phyloP scores from a whole-genome alignment of 306 rosid species.

The Gillenia trifoliata region DNA sequence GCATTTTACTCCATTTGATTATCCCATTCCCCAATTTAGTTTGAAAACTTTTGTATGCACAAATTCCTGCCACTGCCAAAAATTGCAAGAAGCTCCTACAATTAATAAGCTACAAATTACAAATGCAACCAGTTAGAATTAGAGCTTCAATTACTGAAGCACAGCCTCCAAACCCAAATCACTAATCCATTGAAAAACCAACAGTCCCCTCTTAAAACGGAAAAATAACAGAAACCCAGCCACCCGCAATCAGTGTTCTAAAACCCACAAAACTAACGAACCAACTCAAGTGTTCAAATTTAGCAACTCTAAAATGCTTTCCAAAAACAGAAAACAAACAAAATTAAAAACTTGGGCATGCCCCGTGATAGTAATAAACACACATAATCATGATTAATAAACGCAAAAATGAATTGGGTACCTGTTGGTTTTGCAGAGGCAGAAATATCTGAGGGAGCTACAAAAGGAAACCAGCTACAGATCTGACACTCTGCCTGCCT shows the following conservation, averaged over 20 bases:
- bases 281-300: background rate
- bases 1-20: slow-evolving; percentile 32
- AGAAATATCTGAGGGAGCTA: background rate
- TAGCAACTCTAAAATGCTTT: background rate
- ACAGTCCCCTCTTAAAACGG: background rate
- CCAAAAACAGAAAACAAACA: background rate
- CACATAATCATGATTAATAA: background rate
- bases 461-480: background rate
- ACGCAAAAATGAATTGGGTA: background rate
- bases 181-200: background rate
- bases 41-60: background rate
- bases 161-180: background rate
- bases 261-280: background rate
- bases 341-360: background rate
- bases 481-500: background rate
- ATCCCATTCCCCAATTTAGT: slow-evolving; percentile 7
- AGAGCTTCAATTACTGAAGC: background rate
- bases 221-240: background rate
- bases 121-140: background rate
- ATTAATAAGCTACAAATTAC: background rate
- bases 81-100: background rate
- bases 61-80: background rate
- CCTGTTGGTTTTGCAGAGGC: background rate
- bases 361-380: background rate
- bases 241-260: background rate